Percentiles rank a stretch among this genome's conserved stretches.
Conservation (phyloP, 225 moss, liverwort and hornwort species). For the Bryum argenteum region DNA sequence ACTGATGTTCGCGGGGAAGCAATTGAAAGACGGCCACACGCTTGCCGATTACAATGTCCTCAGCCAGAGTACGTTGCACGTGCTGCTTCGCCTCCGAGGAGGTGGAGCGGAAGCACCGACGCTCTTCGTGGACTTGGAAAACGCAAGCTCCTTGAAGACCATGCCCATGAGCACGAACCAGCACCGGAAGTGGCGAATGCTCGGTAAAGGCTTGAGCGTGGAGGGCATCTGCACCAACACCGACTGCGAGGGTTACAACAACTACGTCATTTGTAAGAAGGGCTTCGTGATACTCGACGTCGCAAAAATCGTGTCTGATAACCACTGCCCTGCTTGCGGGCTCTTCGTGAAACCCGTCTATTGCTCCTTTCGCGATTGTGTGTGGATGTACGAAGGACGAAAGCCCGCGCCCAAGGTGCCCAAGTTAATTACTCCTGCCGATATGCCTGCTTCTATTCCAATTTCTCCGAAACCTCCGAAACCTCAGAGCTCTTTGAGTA, state of each 20-base stretch:
- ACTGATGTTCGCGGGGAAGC: not conserved
- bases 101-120: not conserved
- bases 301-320: not conserved
- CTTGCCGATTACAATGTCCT: not conserved
- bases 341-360: not conserved
- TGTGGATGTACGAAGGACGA: constrained; percentile 23
- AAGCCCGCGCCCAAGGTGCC: too few species aligned
- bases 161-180: too few species aligned
- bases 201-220: constrained; percentile 25
- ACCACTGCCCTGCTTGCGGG: not conserved
- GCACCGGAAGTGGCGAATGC: too few species aligned
- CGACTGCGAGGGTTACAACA: not conserved
- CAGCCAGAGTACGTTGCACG: not conserved
- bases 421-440: too few species aligned
- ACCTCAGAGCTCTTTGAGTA: not conserved
- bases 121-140: constrained; percentile 25
- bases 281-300: constrained; percentile 15
- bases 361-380: too few species aligned
- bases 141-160: constrained; percentile 15
- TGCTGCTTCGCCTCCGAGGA: constrained; percentile 16
- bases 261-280: not conserved
- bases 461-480: not conserved
- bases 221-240: constrained; percentile 14
- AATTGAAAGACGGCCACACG: constrained; percentile 13
- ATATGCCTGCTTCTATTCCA: too few species aligned